A percentile compares a stretch with the other conserved stretches of the same genome.
phyloP scores from a whole-genome alignment of 805 yeast species.

The Suhomyces vadensis region DNA sequence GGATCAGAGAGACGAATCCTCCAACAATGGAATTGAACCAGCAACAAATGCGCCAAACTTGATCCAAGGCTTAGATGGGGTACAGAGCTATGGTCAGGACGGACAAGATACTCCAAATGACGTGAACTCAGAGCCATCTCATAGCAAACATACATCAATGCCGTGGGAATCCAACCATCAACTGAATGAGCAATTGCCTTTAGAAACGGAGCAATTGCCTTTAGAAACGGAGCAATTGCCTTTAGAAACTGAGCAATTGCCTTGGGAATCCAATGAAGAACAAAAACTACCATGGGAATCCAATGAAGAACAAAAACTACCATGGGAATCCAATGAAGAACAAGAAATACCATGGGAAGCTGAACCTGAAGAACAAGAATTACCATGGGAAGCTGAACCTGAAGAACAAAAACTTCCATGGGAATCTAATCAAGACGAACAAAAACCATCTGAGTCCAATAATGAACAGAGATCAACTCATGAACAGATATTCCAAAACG shows the following conservation, averaged over 20 bases:
- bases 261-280: constrained; percentile 15
- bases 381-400: constrained; percentile 5
- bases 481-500: too few relatives aligned
- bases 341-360: constrained; percentile 7
- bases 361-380: not conserved
- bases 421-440: constrained; percentile 1
- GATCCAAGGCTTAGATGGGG: constrained; percentile 4
- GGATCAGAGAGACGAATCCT: constrained; percentile 9
- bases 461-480: too few relatives aligned
- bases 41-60: constrained; percentile 1
- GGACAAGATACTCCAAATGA: too few relatives aligned
- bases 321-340: constrained; percentile 8
- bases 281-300: constrained; percentile 10
- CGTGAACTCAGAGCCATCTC: too few relatives aligned
- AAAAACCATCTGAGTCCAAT: not conserved
- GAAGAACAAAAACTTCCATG: not conserved
- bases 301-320: not conserved
- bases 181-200: too few relatives aligned
- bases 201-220: too few relatives aligned
- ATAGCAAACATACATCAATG: too few relatives aligned
- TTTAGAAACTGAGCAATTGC: constrained; percentile 10
- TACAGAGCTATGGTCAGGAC: not conserved
- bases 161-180: too few relatives aligned
- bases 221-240: too few relatives aligned
- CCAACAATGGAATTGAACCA: not conserved